Percentiles rank a stretch among this genome's conserved stretches.
Evolutionary conservation across 106 monocot genomes (phyloP).

Genomic region (Platanthera guangdongensis): DNA sequence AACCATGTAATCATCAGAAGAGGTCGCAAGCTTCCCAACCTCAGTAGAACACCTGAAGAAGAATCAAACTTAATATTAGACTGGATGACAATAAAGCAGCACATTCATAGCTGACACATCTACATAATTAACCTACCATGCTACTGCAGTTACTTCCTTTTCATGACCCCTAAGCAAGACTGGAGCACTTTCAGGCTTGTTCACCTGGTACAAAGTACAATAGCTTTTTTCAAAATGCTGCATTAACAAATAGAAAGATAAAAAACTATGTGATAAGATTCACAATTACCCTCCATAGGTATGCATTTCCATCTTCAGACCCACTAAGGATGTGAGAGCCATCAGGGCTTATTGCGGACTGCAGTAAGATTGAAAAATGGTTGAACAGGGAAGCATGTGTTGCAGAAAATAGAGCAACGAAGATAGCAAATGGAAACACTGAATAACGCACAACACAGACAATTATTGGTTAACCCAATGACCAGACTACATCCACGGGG

Average conservation of each 20-base stretch:
- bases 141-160: constrained; percentile 89
- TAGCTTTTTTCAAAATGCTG: constrained; percentile 2
- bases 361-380: constrained; percentile 8
- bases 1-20: constrained; percentile 87
- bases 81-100: not conserved
- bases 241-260: not conserved
- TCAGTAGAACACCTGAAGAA: constrained; percentile 74
- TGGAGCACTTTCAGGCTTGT: constrained; percentile 49
- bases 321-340: constrained; percentile 83
- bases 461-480: too few species aligned
- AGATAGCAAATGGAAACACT: too few species aligned
- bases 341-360: constrained; percentile 90
- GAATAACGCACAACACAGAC: too few species aligned
- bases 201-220: constrained; percentile 35
- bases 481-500: too few species aligned
- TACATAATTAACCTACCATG: constrained; percentile 41
- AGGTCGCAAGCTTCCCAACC: constrained; percentile 72
- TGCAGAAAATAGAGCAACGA: not conserved
- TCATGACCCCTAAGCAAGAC: constrained; percentile 61
- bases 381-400: not conserved
- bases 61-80: not conserved
- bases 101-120: not conserved
- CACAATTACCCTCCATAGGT: constrained; percentile 76
- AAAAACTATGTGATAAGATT: not conserved
- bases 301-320: constrained; percentile 82